Conservation (phyloP, 305 asterid species). For the Fraxinus xanthoxyloides region DNA sequence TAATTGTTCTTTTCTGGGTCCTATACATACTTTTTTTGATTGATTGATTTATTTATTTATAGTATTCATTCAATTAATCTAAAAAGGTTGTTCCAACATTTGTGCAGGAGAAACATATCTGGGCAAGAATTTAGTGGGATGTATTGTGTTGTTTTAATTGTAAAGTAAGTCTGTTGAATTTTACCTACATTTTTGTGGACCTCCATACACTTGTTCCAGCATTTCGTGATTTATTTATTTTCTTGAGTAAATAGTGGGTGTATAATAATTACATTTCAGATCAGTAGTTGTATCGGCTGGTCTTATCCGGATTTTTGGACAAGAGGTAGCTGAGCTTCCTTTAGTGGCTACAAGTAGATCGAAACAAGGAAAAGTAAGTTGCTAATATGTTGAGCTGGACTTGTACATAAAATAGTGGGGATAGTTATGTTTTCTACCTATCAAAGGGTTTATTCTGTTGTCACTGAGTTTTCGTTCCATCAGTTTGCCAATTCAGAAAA, state of each 20-base stretch:
- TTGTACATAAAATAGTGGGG: not conserved
- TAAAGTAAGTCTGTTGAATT: constrained; percentile 54
- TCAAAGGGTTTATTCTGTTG: not conserved
- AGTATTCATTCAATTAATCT: not conserved
- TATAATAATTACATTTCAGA: constrained; percentile 43
- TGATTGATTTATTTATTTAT: not conserved
- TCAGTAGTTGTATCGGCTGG: constrained; percentile 92
- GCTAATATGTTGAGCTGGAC: not conserved
- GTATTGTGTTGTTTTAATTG: constrained; percentile 82
- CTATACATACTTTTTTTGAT: not conserved
- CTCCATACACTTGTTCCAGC: not conserved
- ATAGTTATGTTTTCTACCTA: not conserved
- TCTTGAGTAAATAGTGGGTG: constrained; percentile 1
- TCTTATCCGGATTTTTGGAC: constrained; percentile 86
- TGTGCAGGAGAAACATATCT: constrained; percentile 88
- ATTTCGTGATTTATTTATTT: not conserved
- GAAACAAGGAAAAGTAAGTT: constrained; percentile 86
- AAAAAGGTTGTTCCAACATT: constrained; percentile 1
- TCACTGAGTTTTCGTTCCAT: not conserved
- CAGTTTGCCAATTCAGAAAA: not conserved
- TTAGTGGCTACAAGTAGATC: constrained; percentile 87
- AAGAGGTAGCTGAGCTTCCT: constrained; percentile 94
- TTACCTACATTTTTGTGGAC: not conserved
- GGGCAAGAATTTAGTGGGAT: constrained; percentile 99
- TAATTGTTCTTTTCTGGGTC: not conserved